Evolutionary conservation across 2,329 filamentous ascomycete species (phyloP).

Genomic region (Rugonectria rugulosa): DNA sequence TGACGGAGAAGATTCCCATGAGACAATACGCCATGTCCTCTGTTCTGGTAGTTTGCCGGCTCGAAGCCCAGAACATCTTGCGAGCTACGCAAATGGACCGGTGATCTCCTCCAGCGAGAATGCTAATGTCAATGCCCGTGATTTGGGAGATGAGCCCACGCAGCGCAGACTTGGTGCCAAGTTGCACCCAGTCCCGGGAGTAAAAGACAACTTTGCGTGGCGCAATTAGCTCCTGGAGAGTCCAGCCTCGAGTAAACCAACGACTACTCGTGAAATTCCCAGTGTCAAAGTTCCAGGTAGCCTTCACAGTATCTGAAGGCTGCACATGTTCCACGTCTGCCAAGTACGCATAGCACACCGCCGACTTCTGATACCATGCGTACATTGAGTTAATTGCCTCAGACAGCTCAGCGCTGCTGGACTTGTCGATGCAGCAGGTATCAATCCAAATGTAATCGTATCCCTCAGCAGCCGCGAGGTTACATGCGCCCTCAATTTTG

Average conservation of each 20-base stretch:
- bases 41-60: constrained; percentile 2
- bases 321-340: constrained; percentile 4
- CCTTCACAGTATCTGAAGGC: not conserved
- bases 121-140: not conserved
- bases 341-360: constrained; percentile 9
- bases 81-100: constrained; percentile 1
- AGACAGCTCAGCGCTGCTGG: constrained; percentile 14
- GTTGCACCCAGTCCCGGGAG: constrained; percentile 4
- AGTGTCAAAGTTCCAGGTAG: not conserved
- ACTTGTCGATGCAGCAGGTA: constrained; percentile 21
- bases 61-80: constrained; percentile 13
- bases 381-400: constrained; percentile 22
- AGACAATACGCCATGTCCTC: constrained; percentile 15
- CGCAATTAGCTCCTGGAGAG: constrained; percentile 15
- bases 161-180: not conserved
- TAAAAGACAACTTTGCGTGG: constrained; percentile 9
- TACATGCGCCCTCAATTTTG: constrained; percentile 5
- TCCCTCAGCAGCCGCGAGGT: not conserved
- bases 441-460: constrained; percentile 17
- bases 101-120: not conserved
- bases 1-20: constrained; percentile 13
- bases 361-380: constrained; percentile 7
- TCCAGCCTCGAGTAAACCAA: constrained; percentile 16
- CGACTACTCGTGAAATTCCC: not conserved
- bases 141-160: not conserved